Percentiles rank a stretch among this genome's conserved stretches.
Conservation (phyloP, 2,329 filamentous ascomycete species). For the Pestalotiopsis sp. region DNA sequence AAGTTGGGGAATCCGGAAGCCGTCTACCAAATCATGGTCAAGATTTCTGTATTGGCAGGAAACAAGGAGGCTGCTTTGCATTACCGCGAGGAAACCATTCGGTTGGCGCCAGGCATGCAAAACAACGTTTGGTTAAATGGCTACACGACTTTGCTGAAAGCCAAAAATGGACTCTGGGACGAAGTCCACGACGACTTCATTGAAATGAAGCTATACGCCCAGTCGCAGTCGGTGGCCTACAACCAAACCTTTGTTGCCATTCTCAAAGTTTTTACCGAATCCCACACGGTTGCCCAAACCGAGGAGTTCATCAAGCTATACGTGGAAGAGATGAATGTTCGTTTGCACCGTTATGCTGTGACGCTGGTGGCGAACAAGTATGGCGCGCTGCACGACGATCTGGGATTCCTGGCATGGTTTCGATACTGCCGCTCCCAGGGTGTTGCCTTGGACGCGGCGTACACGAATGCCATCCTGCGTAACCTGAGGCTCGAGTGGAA, state of each 20-base stretch:
- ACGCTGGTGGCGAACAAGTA: slow-evolving; percentile 47
- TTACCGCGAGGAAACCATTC: slow-evolving; percentile 30
- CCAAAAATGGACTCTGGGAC: slow-evolving; percentile 43
- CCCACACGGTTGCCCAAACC: slow-evolving; percentile 41
- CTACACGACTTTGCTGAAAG: slow-evolving; percentile 37
- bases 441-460: slow-evolving; percentile 37
- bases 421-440: slow-evolving; percentile 37
- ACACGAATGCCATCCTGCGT: slow-evolving; percentile 42
- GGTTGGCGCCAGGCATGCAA: slow-evolving; percentile 25
- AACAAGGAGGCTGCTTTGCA: slow-evolving; percentile 31
- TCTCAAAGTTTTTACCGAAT: slow-evolving; percentile 40
- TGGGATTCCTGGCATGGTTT: slow-evolving; percentile 43
- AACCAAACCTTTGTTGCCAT: slow-evolving; percentile 39
- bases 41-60: slow-evolving; percentile 40
- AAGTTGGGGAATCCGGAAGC: slow-evolving; percentile 28
- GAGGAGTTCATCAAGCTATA: slow-evolving; percentile 42
- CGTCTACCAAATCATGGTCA: slow-evolving; percentile 41
- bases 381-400: slow-evolving; percentile 38
- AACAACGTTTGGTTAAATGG: slow-evolving; percentile 37
- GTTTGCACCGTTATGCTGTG: slow-evolving; percentile 38
- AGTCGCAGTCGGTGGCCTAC: slow-evolving; percentile 22
- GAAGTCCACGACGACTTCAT: slow-evolving; percentile 37
- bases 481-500: slow-evolving; percentile 41
- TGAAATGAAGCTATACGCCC: slow-evolving; percentile 20
- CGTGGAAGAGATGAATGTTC: slow-evolving; percentile 35